A percentile compares a stretch with the other conserved stretches of the same genome.
These are phyloP conservation scores for Limnomonas spitsbergensis DNA, from an alignment of 139 green algal species.

Conservation along the genomic window DNA sequence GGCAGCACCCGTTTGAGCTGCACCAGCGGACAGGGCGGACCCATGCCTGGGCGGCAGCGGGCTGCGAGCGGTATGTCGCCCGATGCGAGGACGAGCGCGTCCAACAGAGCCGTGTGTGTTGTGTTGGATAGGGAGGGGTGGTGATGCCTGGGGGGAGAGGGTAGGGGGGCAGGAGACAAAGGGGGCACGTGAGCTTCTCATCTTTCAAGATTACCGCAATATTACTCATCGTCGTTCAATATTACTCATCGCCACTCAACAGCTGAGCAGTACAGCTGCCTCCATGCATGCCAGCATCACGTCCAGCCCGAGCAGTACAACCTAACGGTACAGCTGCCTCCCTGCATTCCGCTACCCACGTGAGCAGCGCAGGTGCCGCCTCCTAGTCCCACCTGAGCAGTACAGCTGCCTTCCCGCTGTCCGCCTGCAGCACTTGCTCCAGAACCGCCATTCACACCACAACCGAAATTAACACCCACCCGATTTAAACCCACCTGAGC, in stretches of 20 bases:
- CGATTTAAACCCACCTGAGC: too few species aligned
- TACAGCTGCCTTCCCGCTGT: too few species aligned
- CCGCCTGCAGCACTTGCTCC: too few species aligned
- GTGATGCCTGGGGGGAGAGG: conserved; percentile 38
- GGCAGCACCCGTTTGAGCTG: conserved; percentile 30
- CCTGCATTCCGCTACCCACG: too few species aligned
- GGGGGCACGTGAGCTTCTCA: too few species aligned
- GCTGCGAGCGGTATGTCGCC: not conserved
- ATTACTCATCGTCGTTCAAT: not conserved
- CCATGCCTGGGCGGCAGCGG: not conserved
- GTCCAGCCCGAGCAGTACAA: too few species aligned
- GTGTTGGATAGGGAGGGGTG: conserved; percentile 28
- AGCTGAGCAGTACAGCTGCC: not conserved
- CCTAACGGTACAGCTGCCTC: too few species aligned
- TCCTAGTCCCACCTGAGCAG: too few species aligned
- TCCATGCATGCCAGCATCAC: not conserved
- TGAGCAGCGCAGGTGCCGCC: too few species aligned
- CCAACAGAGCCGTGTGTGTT: conserved; percentile 53
- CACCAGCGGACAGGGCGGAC: conserved; percentile 9
- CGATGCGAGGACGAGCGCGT: conserved; percentile 36
- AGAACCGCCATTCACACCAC: too few species aligned
- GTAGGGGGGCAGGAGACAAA: not conserved
- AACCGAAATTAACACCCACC: too few species aligned
- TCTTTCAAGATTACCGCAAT: too few species aligned
- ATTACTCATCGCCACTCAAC: not conserved